Evolutionary conservation across 2,329 filamentous ascomycete species (phyloP), one percentile per base, ranked within the genome.

Genomic region (Claviceps sp.): DNA sequence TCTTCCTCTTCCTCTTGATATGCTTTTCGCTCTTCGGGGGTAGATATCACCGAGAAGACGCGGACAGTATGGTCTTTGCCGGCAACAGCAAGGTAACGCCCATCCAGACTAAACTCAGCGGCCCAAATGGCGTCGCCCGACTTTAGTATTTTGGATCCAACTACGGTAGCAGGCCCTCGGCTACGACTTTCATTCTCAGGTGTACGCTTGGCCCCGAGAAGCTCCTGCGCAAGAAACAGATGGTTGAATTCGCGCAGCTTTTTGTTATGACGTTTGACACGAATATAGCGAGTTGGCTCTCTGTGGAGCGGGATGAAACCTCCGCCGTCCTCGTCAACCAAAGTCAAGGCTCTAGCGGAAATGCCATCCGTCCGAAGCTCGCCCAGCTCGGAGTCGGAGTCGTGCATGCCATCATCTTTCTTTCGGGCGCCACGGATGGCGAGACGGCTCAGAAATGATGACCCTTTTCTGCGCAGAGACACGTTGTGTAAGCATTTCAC

Each of bases 71-170:
- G 81, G 64, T 97, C 93, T 58, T 91, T 87, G 4, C 93, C 93
- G 11, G 87, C 93, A n/a, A 89, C 89, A 5, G 93, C 93, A 18
- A 98, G 73, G 64, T 90, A 95, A 61, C 77, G 87, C 5, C 93
- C 93, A 69, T 97, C 91, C 54, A 84, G 84, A 62, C 91, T 97
- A 62, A 97, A 97, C 61, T 93, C 87, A 56, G 88, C 81, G 0
- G 91, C 84, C 93, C 93, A 98, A 37, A 95, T 83, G 0, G 93
- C 89, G 54, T 86, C 78, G 40, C 73, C 74, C 7, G 70, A 71
- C 43, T 68, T 67, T 3, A 69, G 56, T 37, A 70, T 64, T 55
- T 68, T 71, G 54, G 67, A 71, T 46, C 69, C 70, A 13, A 69
- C 65, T 14, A 66, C 64, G 1, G 66, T 69, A 4, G 64, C 63